Percentiles rank a stretch among this genome's conserved stretches.
phyloP scores from a whole-genome alignment of 208 protist species.

The Sergeia podlipaevii region DNA sequence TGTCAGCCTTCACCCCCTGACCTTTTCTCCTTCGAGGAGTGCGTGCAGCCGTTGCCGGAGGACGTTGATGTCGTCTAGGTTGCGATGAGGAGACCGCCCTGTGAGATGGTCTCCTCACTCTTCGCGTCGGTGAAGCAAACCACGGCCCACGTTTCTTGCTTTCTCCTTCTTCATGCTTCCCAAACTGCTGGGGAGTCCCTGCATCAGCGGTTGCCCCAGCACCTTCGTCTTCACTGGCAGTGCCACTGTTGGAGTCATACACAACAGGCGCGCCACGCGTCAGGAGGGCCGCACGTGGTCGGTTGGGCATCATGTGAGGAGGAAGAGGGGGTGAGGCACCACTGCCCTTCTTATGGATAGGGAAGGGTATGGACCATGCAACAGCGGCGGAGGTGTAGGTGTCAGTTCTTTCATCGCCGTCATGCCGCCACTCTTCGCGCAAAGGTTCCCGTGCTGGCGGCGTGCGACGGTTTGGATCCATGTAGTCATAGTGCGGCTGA shows the following conservation, averaged over 20 bases:
- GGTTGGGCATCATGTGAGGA: conserved; percentile 1
- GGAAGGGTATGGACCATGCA: not conserved
- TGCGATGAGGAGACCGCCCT: not conserved
- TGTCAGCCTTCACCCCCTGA: not conserved
- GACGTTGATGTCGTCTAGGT: not conserved
- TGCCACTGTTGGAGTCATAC: not conserved
- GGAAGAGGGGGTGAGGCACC: no score
- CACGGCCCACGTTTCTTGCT: not conserved
- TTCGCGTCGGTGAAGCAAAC: not conserved
- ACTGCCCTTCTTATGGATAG: not conserved
- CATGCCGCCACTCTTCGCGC: no score
- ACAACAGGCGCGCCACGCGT: not conserved
- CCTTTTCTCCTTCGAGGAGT: not conserved
- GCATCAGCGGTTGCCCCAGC: not conserved
- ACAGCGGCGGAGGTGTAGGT: not conserved
- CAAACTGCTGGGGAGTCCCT: not conserved
- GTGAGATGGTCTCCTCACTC: not conserved
- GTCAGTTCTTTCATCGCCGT: not conserved
- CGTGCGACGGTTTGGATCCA: no score
- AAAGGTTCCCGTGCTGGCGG: no score
- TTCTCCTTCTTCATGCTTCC: not conserved
- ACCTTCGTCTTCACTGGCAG: not conserved
- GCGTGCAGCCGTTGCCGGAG: not conserved
- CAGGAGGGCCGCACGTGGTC: not conserved
- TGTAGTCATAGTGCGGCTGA: no score